Conservation (phyloP, 2,329 filamentous ascomycete genomes). For the Parafenestella ontariensis region DNA sequence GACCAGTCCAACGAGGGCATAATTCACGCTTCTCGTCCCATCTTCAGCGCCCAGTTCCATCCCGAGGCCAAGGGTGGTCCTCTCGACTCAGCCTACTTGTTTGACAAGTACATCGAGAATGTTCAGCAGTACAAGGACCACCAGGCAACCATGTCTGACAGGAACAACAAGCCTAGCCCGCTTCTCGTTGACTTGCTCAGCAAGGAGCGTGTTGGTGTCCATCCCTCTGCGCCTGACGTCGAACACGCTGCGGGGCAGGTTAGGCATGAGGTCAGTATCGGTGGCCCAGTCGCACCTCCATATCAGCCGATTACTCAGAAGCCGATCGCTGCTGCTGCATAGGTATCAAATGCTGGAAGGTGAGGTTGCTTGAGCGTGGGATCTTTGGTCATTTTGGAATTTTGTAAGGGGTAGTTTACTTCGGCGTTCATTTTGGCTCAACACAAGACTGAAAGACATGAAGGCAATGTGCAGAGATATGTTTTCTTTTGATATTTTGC, state of each 20-base stretch:
- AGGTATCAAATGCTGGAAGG: background rate
- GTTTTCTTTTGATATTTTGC: too few species aligned
- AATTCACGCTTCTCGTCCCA: conserved; percentile 94
- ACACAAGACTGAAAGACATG: too few species aligned
- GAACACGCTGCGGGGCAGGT: conserved; percentile 38
- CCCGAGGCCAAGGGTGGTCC: conserved; percentile 97
- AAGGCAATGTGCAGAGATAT: too few species aligned
- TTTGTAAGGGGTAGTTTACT: background rate
- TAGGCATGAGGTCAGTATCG: conserved; percentile 38
- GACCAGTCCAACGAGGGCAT: conserved; percentile 97
- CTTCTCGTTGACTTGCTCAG: conserved; percentile 88
- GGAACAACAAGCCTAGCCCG: conserved; percentile 86
- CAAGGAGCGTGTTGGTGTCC: conserved; percentile 92
- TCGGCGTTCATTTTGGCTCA: background rate
- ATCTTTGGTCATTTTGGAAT: background rate
- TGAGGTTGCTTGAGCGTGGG: background rate
- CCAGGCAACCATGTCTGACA: conserved; percentile 73
- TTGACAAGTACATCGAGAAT: conserved; percentile 93
- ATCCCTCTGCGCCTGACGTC: conserved; percentile 49
- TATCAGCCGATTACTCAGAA: conserved; percentile 42
- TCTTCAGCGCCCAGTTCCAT: conserved; percentile 99
- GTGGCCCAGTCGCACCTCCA: conserved; percentile 35
- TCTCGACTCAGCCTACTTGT: conserved; percentile 93
- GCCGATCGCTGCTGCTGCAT: conserved; percentile 43
- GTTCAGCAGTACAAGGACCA: conserved; percentile 88